phyloP scores from a whole-genome alignment of 108 stramenopile species.

The Nannochloropsis granulata region DNA sequence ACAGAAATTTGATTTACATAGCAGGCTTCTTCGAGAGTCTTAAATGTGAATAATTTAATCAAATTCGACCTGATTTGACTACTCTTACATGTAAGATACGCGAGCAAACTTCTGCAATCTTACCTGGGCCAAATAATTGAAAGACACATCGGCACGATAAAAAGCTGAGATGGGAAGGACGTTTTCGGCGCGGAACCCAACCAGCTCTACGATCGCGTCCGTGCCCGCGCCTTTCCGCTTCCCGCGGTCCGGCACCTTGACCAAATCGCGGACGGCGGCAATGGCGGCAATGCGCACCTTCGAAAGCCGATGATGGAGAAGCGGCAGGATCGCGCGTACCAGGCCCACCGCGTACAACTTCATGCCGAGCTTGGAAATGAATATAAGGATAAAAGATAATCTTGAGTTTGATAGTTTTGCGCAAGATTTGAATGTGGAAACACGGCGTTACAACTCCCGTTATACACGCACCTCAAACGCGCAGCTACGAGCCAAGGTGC shows the following conservation, averaged over 20 bases:
- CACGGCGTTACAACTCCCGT: no score
- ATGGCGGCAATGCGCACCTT: slow-evolving; percentile 21
- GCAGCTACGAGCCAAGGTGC: background rate
- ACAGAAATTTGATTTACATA: no score
- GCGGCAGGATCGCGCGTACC: slow-evolving; percentile 29
- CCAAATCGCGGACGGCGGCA: slow-evolving; percentile 4
- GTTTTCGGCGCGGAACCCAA: slow-evolving; percentile 59
- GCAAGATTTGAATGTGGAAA: no score
- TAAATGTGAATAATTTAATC: no score
- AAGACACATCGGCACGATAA: slow-evolving; percentile 38
- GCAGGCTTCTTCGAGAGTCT: no score
- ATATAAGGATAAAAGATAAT: no score
- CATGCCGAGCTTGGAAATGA: slow-evolving; percentile 3
- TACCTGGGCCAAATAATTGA: slow-evolving; percentile 48
- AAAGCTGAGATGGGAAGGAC: slow-evolving; percentile 59
- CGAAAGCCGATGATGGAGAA: slow-evolving; percentile 35
- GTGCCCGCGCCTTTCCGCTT: slow-evolving; percentile 56
- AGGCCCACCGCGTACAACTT: slow-evolving; percentile 39
- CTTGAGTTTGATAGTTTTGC: no score
- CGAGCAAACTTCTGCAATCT: background rate
- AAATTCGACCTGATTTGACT: no score
- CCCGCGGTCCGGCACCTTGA: slow-evolving; percentile 30
- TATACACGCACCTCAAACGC: background rate
- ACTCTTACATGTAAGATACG: background rate
- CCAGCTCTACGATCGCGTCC: slow-evolving; percentile 52